Percentiles rank a stretch among this genome's conserved stretches.
phyloP scores from a whole-genome alignment of 306 rosid species.

The Trifolium dubium region DNA sequence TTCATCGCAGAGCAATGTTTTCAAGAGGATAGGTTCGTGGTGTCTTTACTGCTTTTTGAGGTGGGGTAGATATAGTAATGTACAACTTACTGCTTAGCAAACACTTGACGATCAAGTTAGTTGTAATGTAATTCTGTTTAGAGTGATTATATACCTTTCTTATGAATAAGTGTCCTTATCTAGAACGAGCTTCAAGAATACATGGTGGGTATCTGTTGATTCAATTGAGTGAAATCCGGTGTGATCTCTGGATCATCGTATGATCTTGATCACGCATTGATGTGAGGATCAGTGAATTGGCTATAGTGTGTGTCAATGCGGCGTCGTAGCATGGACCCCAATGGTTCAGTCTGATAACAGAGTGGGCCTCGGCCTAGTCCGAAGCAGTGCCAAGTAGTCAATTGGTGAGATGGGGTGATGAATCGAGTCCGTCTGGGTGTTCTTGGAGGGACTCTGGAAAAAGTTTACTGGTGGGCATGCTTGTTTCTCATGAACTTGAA shows the following conservation, averaged over 20 bases:
- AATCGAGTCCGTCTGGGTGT: too few species aligned
- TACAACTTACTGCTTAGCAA: conserved; percentile 8
- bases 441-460: too few species aligned
- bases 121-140: neutral
- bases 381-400: too few species aligned
- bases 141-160: neutral
- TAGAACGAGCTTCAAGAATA: neutral
- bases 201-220: neutral
- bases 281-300: neutral
- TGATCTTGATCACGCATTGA: neutral
- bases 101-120: neutral
- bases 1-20: conserved; percentile 19
- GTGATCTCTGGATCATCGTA: neutral
- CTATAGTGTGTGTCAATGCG: too few species aligned
- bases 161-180: too few species aligned
- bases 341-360: too few species aligned
- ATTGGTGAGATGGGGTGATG: too few species aligned
- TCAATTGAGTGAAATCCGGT: neutral
- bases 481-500: too few species aligned
- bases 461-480: too few species aligned
- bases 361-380: too few species aligned
- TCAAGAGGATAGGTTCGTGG: conserved; percentile 23
- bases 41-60: neutral
- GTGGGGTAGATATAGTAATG: conserved; percentile 16
- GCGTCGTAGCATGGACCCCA: too few species aligned